Conservation (phyloP, 495 filamentous ascomycete species). For the Xylaria nigripes region DNA sequence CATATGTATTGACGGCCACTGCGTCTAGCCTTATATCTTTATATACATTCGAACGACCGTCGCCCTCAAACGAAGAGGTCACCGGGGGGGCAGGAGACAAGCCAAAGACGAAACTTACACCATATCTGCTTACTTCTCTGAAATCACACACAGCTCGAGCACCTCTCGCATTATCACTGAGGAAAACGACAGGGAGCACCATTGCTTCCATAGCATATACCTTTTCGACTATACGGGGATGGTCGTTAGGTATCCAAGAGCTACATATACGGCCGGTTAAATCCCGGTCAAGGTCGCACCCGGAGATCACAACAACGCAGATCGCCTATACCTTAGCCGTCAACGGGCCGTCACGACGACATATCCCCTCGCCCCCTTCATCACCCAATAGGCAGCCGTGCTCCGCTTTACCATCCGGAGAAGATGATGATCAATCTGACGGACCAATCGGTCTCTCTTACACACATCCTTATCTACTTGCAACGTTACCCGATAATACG, state of each 20-base stretch:
- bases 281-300: slow-evolving; percentile 19
- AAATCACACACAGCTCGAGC: slow-evolving; percentile 72
- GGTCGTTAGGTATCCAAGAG: slow-evolving; percentile 88
- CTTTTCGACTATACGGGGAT: slow-evolving; percentile 59
- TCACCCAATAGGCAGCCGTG: slow-evolving; percentile 12
- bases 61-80: not conserved
- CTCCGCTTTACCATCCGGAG: not conserved
- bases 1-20: slow-evolving; percentile 74
- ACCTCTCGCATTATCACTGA: slow-evolving; percentile 71
- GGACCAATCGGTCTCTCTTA: slow-evolving; percentile 74
- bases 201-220: slow-evolving; percentile 82
- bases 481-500: slow-evolving; percentile 86
- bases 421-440: slow-evolving; percentile 1
- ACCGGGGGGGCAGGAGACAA: not conserved
- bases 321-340: slow-evolving; percentile 37
- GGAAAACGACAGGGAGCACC: slow-evolving; percentile 50
- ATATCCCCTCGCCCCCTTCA: slow-evolving; percentile 22
- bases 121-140: slow-evolving; percentile 68
- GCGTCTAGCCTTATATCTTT: slow-evolving; percentile 62
- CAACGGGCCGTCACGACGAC: slow-evolving; percentile 29
- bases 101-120: slow-evolving; percentile 13
- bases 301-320: slow-evolving; percentile 41
- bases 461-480: slow-evolving; percentile 84
- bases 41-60: slow-evolving; percentile 50
- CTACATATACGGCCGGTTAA: slow-evolving; percentile 47